Percentiles rank a stretch among this genome's conserved stretches.
Conservation (phyloP, 2,329 filamentous ascomycete species). For the Colletotrichum tofieldiae region DNA sequence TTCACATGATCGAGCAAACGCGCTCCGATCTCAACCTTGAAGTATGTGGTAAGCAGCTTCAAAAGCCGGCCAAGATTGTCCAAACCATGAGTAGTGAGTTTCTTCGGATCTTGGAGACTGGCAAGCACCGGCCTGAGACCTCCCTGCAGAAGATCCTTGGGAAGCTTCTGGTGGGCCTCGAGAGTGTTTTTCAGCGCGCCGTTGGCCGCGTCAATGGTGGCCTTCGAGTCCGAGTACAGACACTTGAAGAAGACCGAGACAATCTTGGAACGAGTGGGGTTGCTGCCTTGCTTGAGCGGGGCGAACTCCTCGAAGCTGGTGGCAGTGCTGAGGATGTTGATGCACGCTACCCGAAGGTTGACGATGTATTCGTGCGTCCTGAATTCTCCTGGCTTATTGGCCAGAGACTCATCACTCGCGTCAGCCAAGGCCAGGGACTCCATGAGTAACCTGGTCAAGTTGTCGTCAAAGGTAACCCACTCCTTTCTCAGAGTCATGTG, state of each 20-base stretch:
- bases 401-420: slow-evolving; percentile 92
- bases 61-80: slow-evolving; percentile 92
- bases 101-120: slow-evolving; percentile 94
- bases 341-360: slow-evolving; percentile 91
- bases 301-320: slow-evolving; percentile 95
- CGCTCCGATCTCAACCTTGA: slow-evolving; percentile 97
- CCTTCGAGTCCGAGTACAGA: slow-evolving; percentile 91
- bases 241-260: slow-evolving; percentile 99
- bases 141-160: slow-evolving; percentile 95
- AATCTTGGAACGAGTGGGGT: slow-evolving; percentile 77
- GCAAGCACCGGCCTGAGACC: slow-evolving; percentile 95
- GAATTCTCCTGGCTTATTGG: slow-evolving; percentile 93
- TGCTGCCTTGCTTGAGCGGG: slow-evolving; percentile 73
- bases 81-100: slow-evolving; percentile 88
- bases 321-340: slow-evolving; percentile 92
- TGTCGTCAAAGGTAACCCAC: slow-evolving; percentile 92
- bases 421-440: slow-evolving; percentile 95
- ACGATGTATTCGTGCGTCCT: slow-evolving; percentile 97
- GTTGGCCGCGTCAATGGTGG: slow-evolving; percentile 95
- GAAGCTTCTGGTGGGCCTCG: slow-evolving; percentile 89
- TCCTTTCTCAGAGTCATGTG: slow-evolving; percentile 91
- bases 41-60: slow-evolving; percentile 95
- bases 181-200: slow-evolving; percentile 90
- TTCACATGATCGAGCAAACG: slow-evolving; percentile 96
- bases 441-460: slow-evolving; percentile 90